These are phyloP conservation scores for Penicillium daleae DNA, from an alignment of 495 filamentous ascomycete genomes.

Conservation along the genomic window DNA sequence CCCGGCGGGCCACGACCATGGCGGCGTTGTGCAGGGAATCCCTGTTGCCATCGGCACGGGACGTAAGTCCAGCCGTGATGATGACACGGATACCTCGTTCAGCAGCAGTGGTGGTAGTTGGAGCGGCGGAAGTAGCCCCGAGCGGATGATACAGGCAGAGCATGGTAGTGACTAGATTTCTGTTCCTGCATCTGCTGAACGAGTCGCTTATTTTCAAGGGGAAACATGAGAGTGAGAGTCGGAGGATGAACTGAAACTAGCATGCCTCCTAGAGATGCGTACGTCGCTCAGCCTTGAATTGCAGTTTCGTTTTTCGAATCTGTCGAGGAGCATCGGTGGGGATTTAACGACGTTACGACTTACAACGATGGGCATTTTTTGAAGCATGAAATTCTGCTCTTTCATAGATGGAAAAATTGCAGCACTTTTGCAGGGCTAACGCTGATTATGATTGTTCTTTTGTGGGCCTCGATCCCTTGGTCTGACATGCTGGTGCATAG, in stretches of 20 bases:
- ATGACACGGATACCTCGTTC: constrained; percentile 49
- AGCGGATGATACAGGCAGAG: constrained; percentile 39
- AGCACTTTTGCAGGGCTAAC: not conserved
- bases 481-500: constrained; percentile 16
- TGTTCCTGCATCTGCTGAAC: not conserved
- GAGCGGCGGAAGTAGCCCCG: constrained; percentile 51
- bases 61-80: constrained; percentile 43
- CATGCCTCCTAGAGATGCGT: not conserved
- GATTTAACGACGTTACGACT: constrained; percentile 11
- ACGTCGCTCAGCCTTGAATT: not conserved
- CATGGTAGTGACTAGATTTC: constrained; percentile 7
- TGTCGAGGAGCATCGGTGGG: not conserved
- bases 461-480: not conserved
- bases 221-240: not conserved
- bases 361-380: constrained; percentile 9
- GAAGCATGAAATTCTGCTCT: not conserved
- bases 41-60: constrained; percentile 74
- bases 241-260: not conserved
- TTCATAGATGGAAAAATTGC: constrained; percentile 27
- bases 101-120: constrained; percentile 53
- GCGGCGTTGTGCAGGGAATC: constrained; percentile 82
- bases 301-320: not conserved
- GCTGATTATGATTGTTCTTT: not conserved
- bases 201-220: not conserved
- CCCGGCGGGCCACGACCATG: constrained; percentile 69